Evolutionary conservation across 2,329 filamentous ascomycete genomes (phyloP), one percentile per base, ranked within the genome.

Genomic region (Fusarium sacchari): DNA sequence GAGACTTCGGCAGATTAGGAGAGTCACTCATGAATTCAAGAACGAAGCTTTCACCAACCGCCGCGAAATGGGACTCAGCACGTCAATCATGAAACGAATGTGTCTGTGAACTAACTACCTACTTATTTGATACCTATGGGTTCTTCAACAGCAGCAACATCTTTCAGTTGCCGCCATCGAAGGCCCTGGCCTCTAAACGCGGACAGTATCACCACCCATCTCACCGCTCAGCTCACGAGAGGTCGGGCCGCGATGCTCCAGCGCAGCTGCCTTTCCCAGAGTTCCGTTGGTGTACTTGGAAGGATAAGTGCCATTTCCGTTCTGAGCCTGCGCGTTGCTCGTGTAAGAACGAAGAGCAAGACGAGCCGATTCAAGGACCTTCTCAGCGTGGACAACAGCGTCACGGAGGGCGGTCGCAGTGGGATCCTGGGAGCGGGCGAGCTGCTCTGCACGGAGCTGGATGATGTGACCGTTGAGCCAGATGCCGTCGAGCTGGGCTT

Each of bases 391-490:
- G 24, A 75, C 73, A 60, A 88, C 76, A 36, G 85, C 83, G 32
- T 85, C 80, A 58, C 78, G 79, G 60, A 88, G 82, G 53, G 84
- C 85, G 40, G 78, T 76, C 47, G 82, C 80, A 12, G 84, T 86
- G 37, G 82, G 77, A 67, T 88, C 84, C 39, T 77, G 71, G 46
- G 76, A 64, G 50, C 67, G 61, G 55, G 64, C 57, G 64, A 50
- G 44, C 46, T 78, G 77, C 69, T 88, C 86, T 49, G 86, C 84
- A 15, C 89, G 83, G 56, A 91, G 82, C 72, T 87, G 82, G 72
- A 84, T 85, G 72, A 92, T 91, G 82, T 92, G 89, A 17, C 83
- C 85, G 79, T 90, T 92, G 44, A 92, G 83, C 86, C 88, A 93
- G 69, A 88, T 83, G 43, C 89, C 87, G 44, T 86, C 82, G 70